Evolutionary conservation across 2,329 filamentous ascomycete species (phyloP), one percentile per base, ranked within the genome.

Genomic region (Nemania sp.): DNA sequence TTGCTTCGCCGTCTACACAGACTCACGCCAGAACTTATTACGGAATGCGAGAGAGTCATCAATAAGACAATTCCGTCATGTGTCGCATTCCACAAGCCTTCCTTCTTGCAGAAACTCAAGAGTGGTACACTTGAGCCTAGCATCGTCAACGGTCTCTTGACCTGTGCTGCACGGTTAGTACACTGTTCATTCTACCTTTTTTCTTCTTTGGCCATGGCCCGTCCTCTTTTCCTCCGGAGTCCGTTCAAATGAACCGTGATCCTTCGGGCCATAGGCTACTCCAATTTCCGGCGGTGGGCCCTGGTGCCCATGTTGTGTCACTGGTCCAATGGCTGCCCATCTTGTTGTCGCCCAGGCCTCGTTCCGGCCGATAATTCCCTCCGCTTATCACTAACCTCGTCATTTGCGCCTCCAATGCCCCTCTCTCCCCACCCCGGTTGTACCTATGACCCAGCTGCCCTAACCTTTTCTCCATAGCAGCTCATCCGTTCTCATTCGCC

Each of bases 41-140:
- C 79, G 65, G 84, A 87, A 74, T 86, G 83, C 72, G 84, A 87
- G 74, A 80, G 83, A 59, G 83, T 86, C 70, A 81, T 87, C 68
- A 81, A 80, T 68, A 86, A 85, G 77, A 85, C 83, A 13, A 80
- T 86, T 67, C 84, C 84, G 40, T 83, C 84, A 63, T 86, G 83
- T 70, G 83, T 87, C 43, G 84, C 83, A 69, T 87, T 87, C 71
- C 84, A 87, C 76, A 86, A 86, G 75, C 83, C 84, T 7, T 83
- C 83, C 2, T 86, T 86, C 72, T 72, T 87, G 35, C 82, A 85
- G 73, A 84, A 86, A 70, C 78, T 87, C 52, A 86, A 86, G 76
- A 83, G 78, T 67, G 79, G 77, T 20, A 78, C 79, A 2, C 78
- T 87, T 35, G 84, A 87, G 59, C 76, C 80, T 32, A 82, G 81